Evolutionary conservation across 2,329 filamentous ascomycete species (phyloP), one percentile per base, ranked within the genome.

Genomic region (Cladosporium oxysporum): DNA sequence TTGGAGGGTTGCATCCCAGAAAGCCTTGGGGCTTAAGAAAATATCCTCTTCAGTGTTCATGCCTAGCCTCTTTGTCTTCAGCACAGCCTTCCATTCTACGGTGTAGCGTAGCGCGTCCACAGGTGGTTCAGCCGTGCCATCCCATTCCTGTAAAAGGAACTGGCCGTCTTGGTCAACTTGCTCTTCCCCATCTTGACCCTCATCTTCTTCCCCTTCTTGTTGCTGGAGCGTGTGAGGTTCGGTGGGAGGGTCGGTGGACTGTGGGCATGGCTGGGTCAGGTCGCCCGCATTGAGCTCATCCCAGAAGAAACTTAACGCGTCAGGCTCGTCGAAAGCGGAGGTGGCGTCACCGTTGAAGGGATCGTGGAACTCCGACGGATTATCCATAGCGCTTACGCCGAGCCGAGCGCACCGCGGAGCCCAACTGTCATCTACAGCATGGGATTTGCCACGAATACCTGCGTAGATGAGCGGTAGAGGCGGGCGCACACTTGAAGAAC

Each of bases 1-100:
- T 5, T 28, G 55, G 6, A 58, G 55, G 21, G 55, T 37, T 4
- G 55, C 16, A 10, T 58, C 26, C 55, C 55, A 58, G 18, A 21
- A 58, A 26, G 31, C 55, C 11, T 7, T n/a, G 6, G 55, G 55
- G 8, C 2, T 16, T n/a, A 58, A 18, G 55, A 58, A 58, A 8
- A 58, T 33, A 16, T 41, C 31, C 55, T 58, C 31, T 11, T 58
- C 55, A 23, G 55, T 58, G n/a, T n/a, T n/a, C n/a, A n/a, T n/a
- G n/a, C n/a, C n/a, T n/a, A n/a, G n/a, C n/a, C n/a, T n/a, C n/a
- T 58, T 58, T 12, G 55, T 58, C 8, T 58, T 58, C 37, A 58
- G 2, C 8, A 58, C 55, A 5, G 55, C 55, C 55, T 58, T 58
- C 31, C 55, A 58, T 23, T 58, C 55, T 26, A 58, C 21, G 18